These are phyloP conservation scores for Hypericum perforatum DNA, from an alignment of 345 rosid genomes.

Conservation along the genomic window DNA sequence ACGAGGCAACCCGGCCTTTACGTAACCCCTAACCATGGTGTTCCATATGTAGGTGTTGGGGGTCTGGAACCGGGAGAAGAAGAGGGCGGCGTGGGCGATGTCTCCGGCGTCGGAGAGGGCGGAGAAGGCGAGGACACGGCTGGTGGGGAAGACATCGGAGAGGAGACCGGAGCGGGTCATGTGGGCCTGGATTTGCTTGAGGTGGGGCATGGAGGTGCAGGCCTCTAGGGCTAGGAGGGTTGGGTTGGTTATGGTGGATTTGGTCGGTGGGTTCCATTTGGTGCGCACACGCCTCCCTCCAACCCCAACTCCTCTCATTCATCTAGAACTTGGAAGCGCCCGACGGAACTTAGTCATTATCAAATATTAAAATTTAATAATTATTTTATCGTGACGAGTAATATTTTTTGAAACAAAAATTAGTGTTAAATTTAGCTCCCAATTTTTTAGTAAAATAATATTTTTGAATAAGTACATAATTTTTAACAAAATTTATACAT, in stretches of 20 bases:
- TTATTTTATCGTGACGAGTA: no score
- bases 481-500: no score
- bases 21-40: slow-evolving; percentile 33
- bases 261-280: slow-evolving; percentile 34
- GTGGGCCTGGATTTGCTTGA: slow-evolving; percentile 37
- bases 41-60: slow-evolving; percentile 39
- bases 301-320: no score
- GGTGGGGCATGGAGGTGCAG: slow-evolving; percentile 26
- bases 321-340: no score
- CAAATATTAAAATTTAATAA: no score
- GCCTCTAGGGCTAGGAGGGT: slow-evolving; percentile 22
- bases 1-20: slow-evolving; percentile 12
- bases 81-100: slow-evolving; percentile 18
- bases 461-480: no score
- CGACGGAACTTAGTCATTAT: no score
- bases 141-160: slow-evolving; percentile 31
- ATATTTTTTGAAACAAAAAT: no score
- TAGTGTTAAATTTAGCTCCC: no score
- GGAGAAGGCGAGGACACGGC: slow-evolving; percentile 34
- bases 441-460: no score
- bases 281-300: no score
- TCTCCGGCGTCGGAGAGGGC: slow-evolving; percentile 27
- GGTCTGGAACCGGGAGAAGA: slow-evolving; percentile 21
- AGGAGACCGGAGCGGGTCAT: slow-evolving; percentile 29
- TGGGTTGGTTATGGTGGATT: slow-evolving; percentile 24